Evolutionary conservation across 2,329 filamentous ascomycete genomes (phyloP), one percentile per base, ranked within the genome.

Genomic region (Alternaria tenuissima): DNA sequence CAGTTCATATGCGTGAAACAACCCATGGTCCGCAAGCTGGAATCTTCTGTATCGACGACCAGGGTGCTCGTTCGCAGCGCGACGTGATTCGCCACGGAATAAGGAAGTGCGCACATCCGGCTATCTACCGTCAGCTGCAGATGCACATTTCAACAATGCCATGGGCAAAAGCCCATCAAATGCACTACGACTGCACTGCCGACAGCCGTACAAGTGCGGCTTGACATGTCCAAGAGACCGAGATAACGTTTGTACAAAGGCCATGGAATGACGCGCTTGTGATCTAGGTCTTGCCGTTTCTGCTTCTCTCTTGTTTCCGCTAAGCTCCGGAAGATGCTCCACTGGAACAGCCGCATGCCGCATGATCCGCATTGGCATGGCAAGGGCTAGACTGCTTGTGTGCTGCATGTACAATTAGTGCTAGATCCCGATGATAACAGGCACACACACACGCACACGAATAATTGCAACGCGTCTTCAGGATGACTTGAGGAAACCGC

Each of bases 301-400:
- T 42, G 18, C 39, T 22, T 12, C 5, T 22, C 18, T 42, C 24
- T 34, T 53, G 41, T 39, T 41, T 47, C 55, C 49, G 55, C 49
- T 30, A 55, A 59, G 34, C 43, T 55, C 51, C 51, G 36, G 52
- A 34, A 55, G 24, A 16, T 26, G 41, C 42, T 55, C 52, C 52
- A 56, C 54, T 51, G 30, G 46, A 34, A 26, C 44, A 42, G 26
- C 54, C 54, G 38, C 53, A 42, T 56, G 55, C 55, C 55, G 55
- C 51, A 58, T 58, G 56, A 58, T 58, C 49, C 56, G 56, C 56
- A 48, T 54, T 28, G 42, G 41, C 32, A 38, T 24, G 22, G 12
- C 41, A 34, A 20, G 26, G 26, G n/a, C 49, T 32, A 12, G 20
- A 14, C 28, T 53, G 20, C 28, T 24, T 53, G 51, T 18, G 51